Evolutionary conservation across 176 grass and related monocot species (phyloP).

Genomic region (Chrysopogon serrulatus): DNA sequence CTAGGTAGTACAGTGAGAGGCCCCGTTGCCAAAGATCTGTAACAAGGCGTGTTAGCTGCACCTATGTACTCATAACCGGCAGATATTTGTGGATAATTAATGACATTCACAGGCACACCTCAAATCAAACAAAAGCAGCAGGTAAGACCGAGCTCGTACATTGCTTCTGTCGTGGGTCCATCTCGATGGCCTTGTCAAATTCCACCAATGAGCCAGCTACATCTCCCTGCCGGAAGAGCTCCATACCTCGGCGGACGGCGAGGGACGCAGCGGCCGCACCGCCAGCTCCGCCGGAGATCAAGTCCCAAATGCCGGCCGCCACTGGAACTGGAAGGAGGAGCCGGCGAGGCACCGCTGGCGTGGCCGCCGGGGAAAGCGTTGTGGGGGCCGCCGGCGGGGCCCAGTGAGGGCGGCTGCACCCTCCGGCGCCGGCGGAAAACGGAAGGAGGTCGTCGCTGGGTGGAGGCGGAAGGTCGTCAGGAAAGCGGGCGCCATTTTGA

Average conservation of each 20-base stretch:
- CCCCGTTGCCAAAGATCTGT: conserved; percentile 94
- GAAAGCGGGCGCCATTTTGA: conserved; percentile 21
- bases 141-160: conserved; percentile 47
- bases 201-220: conserved; percentile 63
- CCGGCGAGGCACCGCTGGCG: conserved; percentile 34
- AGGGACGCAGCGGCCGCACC: conserved; percentile 40
- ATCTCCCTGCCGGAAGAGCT: conserved; percentile 75
- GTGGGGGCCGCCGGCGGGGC: neutral
- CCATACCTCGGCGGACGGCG: conserved; percentile 74
- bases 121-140: neutral
- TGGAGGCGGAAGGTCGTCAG: neutral
- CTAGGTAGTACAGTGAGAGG: conserved; percentile 77
- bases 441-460: neutral
- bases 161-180: conserved; percentile 70
- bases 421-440: conserved; percentile 5
- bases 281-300: conserved; percentile 49
- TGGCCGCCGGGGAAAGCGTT: neutral
- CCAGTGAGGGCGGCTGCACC: neutral
- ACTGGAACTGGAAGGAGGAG: conserved; percentile 43
- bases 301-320: conserved; percentile 58
- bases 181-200: conserved; percentile 67
- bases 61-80: too few relatives aligned
- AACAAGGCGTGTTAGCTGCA: neutral
- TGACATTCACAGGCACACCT: neutral
- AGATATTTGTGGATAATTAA: too few relatives aligned